Evolutionary conservation across 2,329 filamentous ascomycete genomes (phyloP).

Genomic region (Penicillium sp.): DNA sequence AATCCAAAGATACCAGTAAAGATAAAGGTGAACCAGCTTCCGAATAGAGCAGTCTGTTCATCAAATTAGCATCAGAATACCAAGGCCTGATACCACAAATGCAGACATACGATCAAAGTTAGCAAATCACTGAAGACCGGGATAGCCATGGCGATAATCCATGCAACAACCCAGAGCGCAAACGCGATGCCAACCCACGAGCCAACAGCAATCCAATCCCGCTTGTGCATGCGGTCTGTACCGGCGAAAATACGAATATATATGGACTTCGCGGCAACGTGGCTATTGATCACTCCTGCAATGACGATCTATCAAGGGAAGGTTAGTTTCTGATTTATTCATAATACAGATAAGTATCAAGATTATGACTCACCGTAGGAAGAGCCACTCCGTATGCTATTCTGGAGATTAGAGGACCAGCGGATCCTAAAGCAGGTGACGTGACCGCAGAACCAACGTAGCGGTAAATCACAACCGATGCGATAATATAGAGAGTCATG

Average conservation of each 20-base stretch:
- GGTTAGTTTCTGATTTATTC: too few relatives aligned
- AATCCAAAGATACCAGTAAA: neutral
- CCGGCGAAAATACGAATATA: constrained; percentile 65
- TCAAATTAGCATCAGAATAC: too few relatives aligned
- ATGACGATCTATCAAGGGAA: constrained; percentile 54
- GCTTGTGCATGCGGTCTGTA: constrained; percentile 53
- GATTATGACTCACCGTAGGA: constrained; percentile 48
- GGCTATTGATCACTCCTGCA: constrained; percentile 68
- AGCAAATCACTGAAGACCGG: constrained; percentile 68
- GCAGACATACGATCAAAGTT: constrained; percentile 19
- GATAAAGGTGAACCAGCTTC: constrained; percentile 61
- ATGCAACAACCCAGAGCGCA: constrained; percentile 61
- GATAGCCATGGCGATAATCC: constrained; percentile 68
- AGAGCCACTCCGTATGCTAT: constrained; percentile 67
- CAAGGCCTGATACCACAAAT: too few relatives aligned
- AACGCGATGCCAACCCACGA: constrained; percentile 61
- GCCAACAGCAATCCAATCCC: constrained; percentile 50
- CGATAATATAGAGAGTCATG: constrained; percentile 62
- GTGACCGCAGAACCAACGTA: constrained; percentile 62
- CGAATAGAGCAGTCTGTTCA: constrained; percentile 54
- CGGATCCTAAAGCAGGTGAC: constrained; percentile 66
- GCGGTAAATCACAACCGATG: constrained; percentile 67
- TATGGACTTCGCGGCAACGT: constrained; percentile 65
- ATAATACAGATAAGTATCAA: too few relatives aligned
- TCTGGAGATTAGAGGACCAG: constrained; percentile 57